A percentile compares a stretch with the other conserved stretches of the same genome.
Conservation (phyloP, 345 rosid species). For the Eucalyptus microcorys region DNA sequence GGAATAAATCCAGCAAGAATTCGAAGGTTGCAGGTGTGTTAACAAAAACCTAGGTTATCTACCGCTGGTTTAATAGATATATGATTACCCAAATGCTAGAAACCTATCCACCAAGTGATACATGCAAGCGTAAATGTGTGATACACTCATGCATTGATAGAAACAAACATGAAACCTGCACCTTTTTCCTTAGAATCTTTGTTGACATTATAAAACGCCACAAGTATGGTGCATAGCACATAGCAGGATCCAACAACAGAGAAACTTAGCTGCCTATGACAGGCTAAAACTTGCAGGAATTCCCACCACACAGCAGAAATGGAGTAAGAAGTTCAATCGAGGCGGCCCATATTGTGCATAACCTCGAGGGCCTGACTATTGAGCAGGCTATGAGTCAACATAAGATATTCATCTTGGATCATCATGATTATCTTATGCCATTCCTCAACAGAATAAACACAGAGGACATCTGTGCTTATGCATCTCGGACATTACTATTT, state of each 20-base stretch:
- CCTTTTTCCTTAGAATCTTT: not conserved
- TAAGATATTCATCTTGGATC: constrained; percentile 43
- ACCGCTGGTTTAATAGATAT: not conserved
- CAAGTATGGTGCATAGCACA: not conserved
- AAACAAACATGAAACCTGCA: not conserved
- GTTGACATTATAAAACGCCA: not conserved
- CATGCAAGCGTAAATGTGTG: not conserved
- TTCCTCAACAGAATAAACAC: constrained; percentile 23
- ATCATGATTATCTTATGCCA: constrained; percentile 50
- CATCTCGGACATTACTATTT: constrained; percentile 47
- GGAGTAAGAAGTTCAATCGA: constrained; percentile 22
- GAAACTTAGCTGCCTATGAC: not conserved
- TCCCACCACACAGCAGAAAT: constrained; percentile 32
- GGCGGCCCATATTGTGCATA: constrained; percentile 13
- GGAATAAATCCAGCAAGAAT: constrained; percentile 72
- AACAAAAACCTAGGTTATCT: not conserved
- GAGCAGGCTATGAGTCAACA: constrained; percentile 24
- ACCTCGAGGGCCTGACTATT: constrained; percentile 35
- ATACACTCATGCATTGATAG: not conserved
- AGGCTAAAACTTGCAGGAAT: constrained; percentile 10
- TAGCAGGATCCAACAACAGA: not conserved
- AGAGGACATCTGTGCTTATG: constrained; percentile 33
- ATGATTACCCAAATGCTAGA: not conserved
- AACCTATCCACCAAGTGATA: not conserved
- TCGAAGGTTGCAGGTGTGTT: constrained; percentile 29